phyloP scores from a whole-genome alignment of 2,329 filamentous ascomycete genomes.

The Thelonectria olida region DNA sequence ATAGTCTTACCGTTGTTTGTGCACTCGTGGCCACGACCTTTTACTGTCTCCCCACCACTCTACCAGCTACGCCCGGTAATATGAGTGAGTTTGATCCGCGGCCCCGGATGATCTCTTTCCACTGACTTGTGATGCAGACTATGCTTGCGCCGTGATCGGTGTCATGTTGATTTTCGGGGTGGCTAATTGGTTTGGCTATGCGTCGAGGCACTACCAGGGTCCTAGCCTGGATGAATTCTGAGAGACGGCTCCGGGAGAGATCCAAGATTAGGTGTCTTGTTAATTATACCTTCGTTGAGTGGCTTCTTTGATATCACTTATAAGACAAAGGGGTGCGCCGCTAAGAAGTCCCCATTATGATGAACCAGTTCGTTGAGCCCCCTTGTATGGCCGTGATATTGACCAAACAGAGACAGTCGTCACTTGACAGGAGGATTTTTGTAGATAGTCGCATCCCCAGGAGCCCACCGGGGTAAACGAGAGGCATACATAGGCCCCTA shows the following conservation, averaged over 20 bases:
- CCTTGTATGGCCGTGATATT: background rate
- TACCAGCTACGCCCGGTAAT: slow-evolving; percentile 16
- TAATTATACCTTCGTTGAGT: background rate
- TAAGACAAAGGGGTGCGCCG: background rate
- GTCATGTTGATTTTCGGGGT: slow-evolving; percentile 11
- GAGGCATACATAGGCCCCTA: background rate
- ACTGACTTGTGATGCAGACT: slow-evolving; percentile 10
- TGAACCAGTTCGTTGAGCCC: background rate
- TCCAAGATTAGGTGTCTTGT: background rate
- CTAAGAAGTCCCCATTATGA: background rate
- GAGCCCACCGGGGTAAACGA: background rate
- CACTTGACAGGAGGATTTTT: too few relatives aligned
- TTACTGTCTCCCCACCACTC: slow-evolving; percentile 14
- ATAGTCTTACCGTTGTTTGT: slow-evolving; percentile 12
- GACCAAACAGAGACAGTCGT: too few relatives aligned
- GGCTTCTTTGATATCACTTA: background rate
- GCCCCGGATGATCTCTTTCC: background rate
- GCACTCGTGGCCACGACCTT: slow-evolving; percentile 15
- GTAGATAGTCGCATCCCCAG: background rate
- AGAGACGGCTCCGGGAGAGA: background rate
- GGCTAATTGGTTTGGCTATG: slow-evolving; percentile 14
- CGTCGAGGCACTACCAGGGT: slow-evolving; percentile 15
- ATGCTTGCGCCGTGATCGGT: slow-evolving; percentile 13
- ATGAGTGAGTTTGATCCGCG: slow-evolving; percentile 15
- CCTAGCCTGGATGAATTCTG: slow-evolving; percentile 11